Evolutionary conservation across 2,329 filamentous ascomycete genomes (phyloP), one percentile per base, ranked within the genome.

Genomic region (Dactylonectria estremocensis): DNA sequence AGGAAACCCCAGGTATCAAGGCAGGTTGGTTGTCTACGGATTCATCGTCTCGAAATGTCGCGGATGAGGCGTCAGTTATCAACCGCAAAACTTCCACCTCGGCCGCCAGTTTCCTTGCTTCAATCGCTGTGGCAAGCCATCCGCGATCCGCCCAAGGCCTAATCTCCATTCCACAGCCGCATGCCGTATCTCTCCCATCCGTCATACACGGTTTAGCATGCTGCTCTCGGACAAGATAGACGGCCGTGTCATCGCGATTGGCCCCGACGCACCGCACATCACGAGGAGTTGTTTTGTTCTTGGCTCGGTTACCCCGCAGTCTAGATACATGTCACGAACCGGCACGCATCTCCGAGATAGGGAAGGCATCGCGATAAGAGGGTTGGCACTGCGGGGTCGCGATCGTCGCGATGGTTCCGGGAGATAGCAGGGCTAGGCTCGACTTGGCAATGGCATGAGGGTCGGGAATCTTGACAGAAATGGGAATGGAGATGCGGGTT

Each of bases 321-420:
- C 31, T 46, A 28, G 24, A 28, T 18, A 31, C 16, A 48, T 13
- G 53, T 53, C 11, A 20, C 10, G 37, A 14, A 46, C 43, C 66
- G 66, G 66, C 40, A 62, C 59, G 62, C 46, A 16, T 68, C 52
- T 56, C 66, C 66, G 7, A 43, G 59, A 66, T 57, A 54, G 66
- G 66, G 46, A 49, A 66, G 11, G 46, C 43, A 58, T 59, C 28
- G 52, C 58, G 63, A 45, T 56, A 37, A 37, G 45, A 28, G 28
- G 10, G 40, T n/a, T 37, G 48, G 2, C 24, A 28, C 22, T 59
- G 62, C 53, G 66, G 55, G 66, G 61, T 60, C 24, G 43, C 35
- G 18, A 50, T 40, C 20, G 50, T 53, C 28, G 28, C 28, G 46
- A 28, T 37, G 46, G 28, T 43, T 20, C 3, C n/a, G 33, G 18